Evolutionary conservation across 73 alveolate genomes (phyloP).

Genomic region (Stentor roeselii): DNA sequence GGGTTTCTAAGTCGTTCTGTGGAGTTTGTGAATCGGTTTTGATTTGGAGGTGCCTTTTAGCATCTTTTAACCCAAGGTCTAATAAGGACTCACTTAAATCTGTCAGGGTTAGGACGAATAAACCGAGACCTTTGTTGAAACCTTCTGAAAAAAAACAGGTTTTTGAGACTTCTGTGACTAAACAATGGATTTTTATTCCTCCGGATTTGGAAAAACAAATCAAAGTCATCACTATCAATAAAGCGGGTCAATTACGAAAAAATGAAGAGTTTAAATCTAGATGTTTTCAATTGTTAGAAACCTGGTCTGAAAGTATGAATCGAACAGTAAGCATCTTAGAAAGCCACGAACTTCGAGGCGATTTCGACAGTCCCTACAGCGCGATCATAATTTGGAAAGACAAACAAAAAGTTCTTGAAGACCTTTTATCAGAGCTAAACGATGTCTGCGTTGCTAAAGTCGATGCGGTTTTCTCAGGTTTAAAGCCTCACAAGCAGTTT

Average conservation of each 20-base stretch:
- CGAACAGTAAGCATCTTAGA: background rate
- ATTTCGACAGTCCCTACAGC: background rate
- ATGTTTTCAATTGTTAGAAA: conserved; percentile 19
- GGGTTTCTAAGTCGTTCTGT: background rate
- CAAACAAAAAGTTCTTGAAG: background rate
- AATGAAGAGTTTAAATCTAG: background rate
- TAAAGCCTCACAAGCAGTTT: background rate
- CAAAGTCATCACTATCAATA: background rate
- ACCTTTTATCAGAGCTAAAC: background rate
- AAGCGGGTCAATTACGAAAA: background rate
- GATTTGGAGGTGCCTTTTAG: background rate
- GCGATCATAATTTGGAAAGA: background rate
- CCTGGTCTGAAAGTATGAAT: background rate
- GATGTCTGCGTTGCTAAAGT: conserved; percentile 19
- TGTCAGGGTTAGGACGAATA: conserved; percentile 11
- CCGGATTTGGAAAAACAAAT: conserved; percentile 12
- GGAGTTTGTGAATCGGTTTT: background rate
- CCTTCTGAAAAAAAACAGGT: background rate
- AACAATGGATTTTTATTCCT: conserved; percentile 20
- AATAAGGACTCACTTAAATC: background rate
- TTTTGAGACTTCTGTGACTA: background rate
- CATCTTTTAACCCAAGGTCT: background rate
- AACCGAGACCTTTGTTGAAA: background rate
- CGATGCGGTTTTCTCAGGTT: background rate
- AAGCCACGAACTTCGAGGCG: conserved; percentile 13